Percentiles rank a stretch among this genome's conserved stretches.
phyloP scores from a whole-genome alignment of 2,329 filamentous ascomycete genomes.

The Tolypocladium cylindrosporum region DNA sequence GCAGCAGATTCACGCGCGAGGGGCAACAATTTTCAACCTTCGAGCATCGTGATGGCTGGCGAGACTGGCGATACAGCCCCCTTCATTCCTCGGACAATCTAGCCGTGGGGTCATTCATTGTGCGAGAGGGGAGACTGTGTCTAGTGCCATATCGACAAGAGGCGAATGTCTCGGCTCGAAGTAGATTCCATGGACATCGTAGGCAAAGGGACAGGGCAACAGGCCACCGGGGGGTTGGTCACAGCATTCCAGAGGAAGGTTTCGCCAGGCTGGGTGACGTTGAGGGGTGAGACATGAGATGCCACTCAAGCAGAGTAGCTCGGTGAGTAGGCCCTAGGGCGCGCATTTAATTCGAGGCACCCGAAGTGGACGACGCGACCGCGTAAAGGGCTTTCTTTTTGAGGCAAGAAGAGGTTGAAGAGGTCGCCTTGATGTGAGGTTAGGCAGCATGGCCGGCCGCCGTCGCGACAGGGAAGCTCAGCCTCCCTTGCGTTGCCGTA shows the following conservation, averaged over 20 bases:
- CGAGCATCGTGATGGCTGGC: constrained; percentile 19
- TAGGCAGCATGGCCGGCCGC: background rate
- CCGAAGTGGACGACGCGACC: background rate
- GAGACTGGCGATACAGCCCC: constrained; percentile 17
- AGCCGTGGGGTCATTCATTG: constrained; percentile 14
- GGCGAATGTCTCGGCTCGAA: constrained; percentile 19
- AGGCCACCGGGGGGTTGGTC: background rate
- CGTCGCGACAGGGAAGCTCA: background rate
- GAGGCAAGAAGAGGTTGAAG: background rate
- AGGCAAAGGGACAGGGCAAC: background rate
- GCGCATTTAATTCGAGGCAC: background rate
- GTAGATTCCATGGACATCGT: background rate
- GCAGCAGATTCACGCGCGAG: constrained; percentile 4
- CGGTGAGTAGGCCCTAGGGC: background rate
- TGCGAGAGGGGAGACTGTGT: constrained; percentile 9
- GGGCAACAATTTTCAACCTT: constrained; percentile 10
- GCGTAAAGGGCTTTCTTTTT: background rate
- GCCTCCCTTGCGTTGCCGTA: background rate
- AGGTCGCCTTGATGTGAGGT: background rate
- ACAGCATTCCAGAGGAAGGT: constrained; percentile 8
- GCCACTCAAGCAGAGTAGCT: background rate
- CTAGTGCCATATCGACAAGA: constrained; percentile 17
- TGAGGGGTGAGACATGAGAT: constrained; percentile 8
- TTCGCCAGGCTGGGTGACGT: background rate
- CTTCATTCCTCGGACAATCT: constrained; percentile 25